Evolutionary conservation across 2,329 filamentous ascomycete species (phyloP).

Genomic region (Xylariales sp.): DNA sequence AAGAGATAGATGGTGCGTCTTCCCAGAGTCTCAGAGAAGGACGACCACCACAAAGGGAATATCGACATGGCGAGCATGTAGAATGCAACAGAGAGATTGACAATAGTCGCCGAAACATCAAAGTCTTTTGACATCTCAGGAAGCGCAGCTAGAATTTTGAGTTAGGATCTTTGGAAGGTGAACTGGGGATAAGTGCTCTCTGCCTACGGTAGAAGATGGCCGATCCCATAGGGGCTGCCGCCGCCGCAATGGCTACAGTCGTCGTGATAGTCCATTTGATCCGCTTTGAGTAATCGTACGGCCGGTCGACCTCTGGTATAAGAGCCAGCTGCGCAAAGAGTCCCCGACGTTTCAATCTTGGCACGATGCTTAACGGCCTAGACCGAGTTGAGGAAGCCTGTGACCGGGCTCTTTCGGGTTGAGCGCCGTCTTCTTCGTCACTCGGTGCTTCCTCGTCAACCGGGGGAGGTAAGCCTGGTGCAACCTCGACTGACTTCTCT

Average conservation of each 20-base stretch:
- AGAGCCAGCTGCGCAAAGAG: conserved; percentile 60
- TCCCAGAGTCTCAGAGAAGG: conserved; percentile 69
- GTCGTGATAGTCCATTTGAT: conserved; percentile 84
- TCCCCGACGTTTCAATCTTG: conserved; percentile 6
- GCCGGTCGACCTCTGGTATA: conserved; percentile 73
- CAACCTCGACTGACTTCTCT: background rate
- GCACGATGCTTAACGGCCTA: conserved; percentile 8
- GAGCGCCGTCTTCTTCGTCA: background rate
- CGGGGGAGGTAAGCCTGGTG: background rate
- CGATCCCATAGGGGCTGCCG: conserved; percentile 77
- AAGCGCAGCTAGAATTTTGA: conserved; percentile 58
- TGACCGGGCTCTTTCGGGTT: background rate
- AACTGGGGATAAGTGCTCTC: no score
- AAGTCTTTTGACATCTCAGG: conserved; percentile 59
- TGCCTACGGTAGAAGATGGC: conserved; percentile 73
- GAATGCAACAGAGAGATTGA: conserved; percentile 71
- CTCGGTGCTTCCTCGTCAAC: background rate
- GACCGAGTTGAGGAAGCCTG: conserved; percentile 9
- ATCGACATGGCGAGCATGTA: conserved; percentile 83
- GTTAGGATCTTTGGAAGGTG: no score
- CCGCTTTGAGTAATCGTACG: conserved; percentile 64
- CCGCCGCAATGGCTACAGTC: conserved; percentile 71
- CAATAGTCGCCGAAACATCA: conserved; percentile 57
- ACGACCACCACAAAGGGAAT: conserved; percentile 83
- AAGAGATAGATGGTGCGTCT: conserved; percentile 73